Conservation (phyloP, 2,329 filamentous ascomycete genomes). For the Alternaria rosae region DNA sequence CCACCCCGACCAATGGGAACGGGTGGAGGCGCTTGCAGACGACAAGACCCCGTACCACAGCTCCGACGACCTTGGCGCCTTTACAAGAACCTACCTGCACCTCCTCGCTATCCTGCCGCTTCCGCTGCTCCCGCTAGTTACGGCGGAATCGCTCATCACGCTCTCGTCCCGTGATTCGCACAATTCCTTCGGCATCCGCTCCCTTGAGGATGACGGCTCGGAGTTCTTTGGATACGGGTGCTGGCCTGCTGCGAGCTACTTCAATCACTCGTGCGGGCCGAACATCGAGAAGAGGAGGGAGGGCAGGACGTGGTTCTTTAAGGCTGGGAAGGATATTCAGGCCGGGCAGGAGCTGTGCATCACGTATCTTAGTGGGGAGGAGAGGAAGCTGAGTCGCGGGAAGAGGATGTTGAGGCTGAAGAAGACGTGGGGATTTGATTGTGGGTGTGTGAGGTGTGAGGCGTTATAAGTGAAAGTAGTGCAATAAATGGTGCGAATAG, state of each 20-base stretch:
- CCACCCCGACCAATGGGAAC: conserved; percentile 40
- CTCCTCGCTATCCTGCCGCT: conserved; percentile 52
- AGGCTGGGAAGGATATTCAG: conserved; percentile 43
- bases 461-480: no score
- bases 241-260: conserved; percentile 57
- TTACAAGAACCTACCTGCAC: conserved; percentile 53
- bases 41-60: conserved; percentile 54
- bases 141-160: conserved; percentile 42
- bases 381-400: conserved; percentile 47
- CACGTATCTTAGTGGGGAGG: conserved; percentile 58
- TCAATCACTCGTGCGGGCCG: conserved; percentile 58
- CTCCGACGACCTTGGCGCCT: conserved; percentile 49
- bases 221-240: conserved; percentile 60
- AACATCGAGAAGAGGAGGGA: conserved; percentile 54
- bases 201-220: conserved; percentile 53
- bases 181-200: conserved; percentile 58
- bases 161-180: conserved; percentile 53
- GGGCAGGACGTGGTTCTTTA: conserved; percentile 54
- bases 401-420: conserved; percentile 50
- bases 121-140: conserved; percentile 45
- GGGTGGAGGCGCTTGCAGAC: conserved; percentile 49
- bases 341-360: conserved; percentile 56
- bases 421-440: conserved; percentile 57
- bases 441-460: conserved; percentile 52
- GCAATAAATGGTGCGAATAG: no score